Percentiles rank a stretch among this genome's conserved stretches.
Conservation (phyloP, 768 basidiomycete species). For the Agrocybe pediades region DNA sequence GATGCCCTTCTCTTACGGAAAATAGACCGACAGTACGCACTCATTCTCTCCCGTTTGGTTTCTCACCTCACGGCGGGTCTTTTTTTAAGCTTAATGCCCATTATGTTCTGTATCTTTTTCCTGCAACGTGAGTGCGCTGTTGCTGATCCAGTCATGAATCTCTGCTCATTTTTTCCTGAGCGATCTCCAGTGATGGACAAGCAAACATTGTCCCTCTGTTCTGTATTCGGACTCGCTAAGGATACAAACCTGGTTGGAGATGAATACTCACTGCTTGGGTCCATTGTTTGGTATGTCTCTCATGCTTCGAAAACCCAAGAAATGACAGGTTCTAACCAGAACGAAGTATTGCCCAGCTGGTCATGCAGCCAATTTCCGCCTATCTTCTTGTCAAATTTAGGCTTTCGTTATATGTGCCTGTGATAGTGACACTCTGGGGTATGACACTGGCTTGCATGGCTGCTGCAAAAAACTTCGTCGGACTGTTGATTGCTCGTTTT, state of each 20-base stretch:
- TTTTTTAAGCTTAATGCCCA: conserved; percentile 4
- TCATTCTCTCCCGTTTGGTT: not conserved
- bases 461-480: conserved; percentile 29
- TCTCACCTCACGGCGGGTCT: not conserved
- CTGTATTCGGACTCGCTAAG: conserved; percentile 32
- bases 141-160: too few relatives aligned
- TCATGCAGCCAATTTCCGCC: conserved; percentile 33
- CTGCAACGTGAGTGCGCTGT: conserved; percentile 1
- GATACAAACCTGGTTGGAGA: conserved; percentile 30
- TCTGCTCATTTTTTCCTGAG: not conserved
- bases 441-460: conserved; percentile 31
- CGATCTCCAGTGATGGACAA: conserved; percentile 28
- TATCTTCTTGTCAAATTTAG: conserved; percentile 33
- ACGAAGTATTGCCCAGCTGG: conserved; percentile 32
- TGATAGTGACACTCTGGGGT: conserved; percentile 36
- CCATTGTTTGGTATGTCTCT: conserved; percentile 29
- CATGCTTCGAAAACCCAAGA: too few relatives aligned
- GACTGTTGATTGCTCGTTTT: conserved; percentile 31
- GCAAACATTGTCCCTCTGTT: conserved; percentile 32
- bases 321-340: too few relatives aligned
- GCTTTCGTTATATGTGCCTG: conserved; percentile 31
- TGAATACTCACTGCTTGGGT: conserved; percentile 36
- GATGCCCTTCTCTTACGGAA: conserved; percentile 8
- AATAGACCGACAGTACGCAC: conserved; percentile 11
- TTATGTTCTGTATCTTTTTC: conserved; percentile 8